Conservation (phyloP, 441 rosid genomes). For the Theobroma grandiflorum region DNA sequence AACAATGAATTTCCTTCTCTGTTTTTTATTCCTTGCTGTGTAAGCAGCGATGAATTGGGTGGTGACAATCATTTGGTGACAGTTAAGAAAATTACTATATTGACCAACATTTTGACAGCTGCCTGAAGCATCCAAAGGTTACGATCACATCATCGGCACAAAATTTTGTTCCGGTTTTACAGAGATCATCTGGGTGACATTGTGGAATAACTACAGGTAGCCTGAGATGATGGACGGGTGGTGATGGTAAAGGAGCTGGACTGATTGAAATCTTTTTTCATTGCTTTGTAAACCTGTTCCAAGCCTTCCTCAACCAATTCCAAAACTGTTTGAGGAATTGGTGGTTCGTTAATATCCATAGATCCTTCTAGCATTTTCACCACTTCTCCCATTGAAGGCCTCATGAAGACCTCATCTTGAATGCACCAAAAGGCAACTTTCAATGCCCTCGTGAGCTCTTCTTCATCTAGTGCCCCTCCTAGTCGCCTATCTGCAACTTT, state of each 20-base stretch:
- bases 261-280: conserved; percentile 73
- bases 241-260: conserved; percentile 59
- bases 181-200: conserved; percentile 82
- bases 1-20: background rate
- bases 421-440: conserved; percentile 92
- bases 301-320: conserved; percentile 87
- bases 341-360: conserved; percentile 57
- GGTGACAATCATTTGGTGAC: background rate
- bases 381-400: conserved; percentile 94
- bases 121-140: background rate
- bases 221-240: conserved; percentile 55
- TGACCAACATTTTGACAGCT: background rate
- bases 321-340: conserved; percentile 88
- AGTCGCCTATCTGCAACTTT: conserved; percentile 75
- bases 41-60: background rate
- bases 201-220: conserved; percentile 84
- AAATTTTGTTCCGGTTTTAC: background rate
- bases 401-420: conserved; percentile 73
- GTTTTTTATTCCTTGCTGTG: background rate
- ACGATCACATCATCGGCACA: background rate
- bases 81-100: background rate
- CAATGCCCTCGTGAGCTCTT: conserved; percentile 66
- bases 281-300: conserved; percentile 79
- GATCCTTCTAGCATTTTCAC: conserved; percentile 87
- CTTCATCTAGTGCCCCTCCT: conserved; percentile 70